Evolutionary conservation across 148 eudicot genomes (phyloP).

Genomic region (Diospyros lotus): DNA sequence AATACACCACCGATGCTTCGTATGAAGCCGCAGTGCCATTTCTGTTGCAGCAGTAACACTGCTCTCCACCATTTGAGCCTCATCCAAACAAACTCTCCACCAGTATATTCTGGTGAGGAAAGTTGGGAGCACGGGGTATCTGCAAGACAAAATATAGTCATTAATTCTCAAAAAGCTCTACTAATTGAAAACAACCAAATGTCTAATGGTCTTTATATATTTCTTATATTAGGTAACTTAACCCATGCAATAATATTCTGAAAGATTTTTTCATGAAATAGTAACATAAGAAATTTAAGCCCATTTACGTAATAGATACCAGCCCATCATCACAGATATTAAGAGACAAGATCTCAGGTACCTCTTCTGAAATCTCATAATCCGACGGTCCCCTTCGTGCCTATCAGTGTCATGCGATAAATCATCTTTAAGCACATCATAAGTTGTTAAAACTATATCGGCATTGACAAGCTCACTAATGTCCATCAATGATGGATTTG

Average conservation of each 20-base stretch:
- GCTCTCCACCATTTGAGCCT: conserved; percentile 99
- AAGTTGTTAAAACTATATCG: conserved; percentile 89
- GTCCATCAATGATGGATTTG: conserved; percentile 39
- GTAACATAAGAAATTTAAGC: not conserved
- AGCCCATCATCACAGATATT: not conserved
- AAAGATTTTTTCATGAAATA: not conserved
- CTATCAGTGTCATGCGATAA: conserved; percentile 92
- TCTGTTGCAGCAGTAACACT: conserved; percentile 80
- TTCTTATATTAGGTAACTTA: not conserved
- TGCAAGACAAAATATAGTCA: conserved; percentile 25
- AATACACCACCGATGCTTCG: conserved; percentile 84
- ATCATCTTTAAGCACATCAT: conserved; percentile 87
- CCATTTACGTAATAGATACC: not conserved
- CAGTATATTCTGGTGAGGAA: conserved; percentile 72
- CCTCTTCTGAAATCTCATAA: conserved; percentile 89
- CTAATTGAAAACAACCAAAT: not conserved
- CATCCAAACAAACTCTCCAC: conserved; percentile 98
- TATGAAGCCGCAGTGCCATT: conserved; percentile 87
- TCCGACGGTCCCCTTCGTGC: conserved; percentile 90
- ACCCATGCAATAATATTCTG: not conserved
- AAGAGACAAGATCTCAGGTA: conserved; percentile 16
- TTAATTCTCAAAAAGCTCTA: not conserved
- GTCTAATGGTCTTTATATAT: not conserved
- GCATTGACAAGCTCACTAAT: conserved; percentile 63
- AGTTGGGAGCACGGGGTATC: conserved; percentile 91